Conservation (phyloP, 192 early-diverging fungal genomes). For the Phycomyces blakesleeanus region DNA sequence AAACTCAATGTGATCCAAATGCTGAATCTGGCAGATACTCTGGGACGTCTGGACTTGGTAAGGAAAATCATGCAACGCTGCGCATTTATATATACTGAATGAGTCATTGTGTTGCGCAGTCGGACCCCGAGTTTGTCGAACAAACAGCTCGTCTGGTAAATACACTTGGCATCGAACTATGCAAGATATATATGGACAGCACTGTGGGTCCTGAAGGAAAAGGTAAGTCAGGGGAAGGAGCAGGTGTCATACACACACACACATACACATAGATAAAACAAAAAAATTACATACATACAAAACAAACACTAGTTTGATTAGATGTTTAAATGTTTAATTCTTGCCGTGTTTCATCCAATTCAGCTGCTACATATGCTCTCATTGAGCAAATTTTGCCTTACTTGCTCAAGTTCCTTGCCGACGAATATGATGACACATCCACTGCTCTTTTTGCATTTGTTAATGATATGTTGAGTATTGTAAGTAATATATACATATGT, state of each 20-base stretch:
- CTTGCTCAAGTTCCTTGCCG: constrained; percentile 72
- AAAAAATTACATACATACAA: no score
- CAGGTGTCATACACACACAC: no score
- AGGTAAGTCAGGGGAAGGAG: constrained; percentile 1
- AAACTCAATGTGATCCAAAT: constrained; percentile 84
- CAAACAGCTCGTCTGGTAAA: constrained; percentile 70
- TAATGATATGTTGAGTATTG: constrained; percentile 60
- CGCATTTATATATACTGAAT: background rate
- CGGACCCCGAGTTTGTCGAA: constrained; percentile 66
- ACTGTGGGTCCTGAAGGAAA: constrained; percentile 28
- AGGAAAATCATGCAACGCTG: constrained; percentile 6
- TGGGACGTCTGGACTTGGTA: constrained; percentile 45
- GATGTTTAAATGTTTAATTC: no score
- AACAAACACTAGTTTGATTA: no score
- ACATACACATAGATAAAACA: no score
- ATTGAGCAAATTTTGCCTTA: constrained; percentile 75
- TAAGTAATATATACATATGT: no score
- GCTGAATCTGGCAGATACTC: constrained; percentile 54
- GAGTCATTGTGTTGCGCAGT: constrained; percentile 5
- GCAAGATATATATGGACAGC: constrained; percentile 56
- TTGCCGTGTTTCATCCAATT: background rate
- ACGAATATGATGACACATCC: constrained; percentile 82
- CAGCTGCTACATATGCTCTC: constrained; percentile 52
- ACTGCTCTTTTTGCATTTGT: constrained; percentile 75
- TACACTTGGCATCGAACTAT: constrained; percentile 68